These are phyloP conservation scores for Hyaloscypha finlandica DNA, from an alignment of 495 filamentous ascomycete species.

Conservation along the genomic window DNA sequence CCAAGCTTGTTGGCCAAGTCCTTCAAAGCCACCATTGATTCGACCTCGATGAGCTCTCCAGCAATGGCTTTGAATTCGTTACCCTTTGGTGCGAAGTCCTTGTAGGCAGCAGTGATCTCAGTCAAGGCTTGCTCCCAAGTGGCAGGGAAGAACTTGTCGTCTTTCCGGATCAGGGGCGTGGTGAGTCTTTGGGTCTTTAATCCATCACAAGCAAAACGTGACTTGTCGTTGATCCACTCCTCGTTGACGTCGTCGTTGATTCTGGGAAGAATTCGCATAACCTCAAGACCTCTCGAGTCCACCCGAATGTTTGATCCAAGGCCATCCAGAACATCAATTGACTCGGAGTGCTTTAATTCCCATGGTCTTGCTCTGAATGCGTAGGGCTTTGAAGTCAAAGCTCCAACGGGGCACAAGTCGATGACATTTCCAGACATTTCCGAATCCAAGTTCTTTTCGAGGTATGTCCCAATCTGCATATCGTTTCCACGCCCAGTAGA, in stretches of 20 bases:
- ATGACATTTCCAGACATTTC: constrained; percentile 98
- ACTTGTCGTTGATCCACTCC: constrained; percentile 99
- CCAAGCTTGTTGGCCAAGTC: constrained; percentile 93
- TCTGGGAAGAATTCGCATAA: constrained; percentile 90
- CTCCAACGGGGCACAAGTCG: constrained; percentile 96
- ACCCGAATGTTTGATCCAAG: constrained; percentile 93
- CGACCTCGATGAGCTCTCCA: constrained; percentile 85
- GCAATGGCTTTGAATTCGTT: constrained; percentile 97
- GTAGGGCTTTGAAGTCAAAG: constrained; percentile 94
- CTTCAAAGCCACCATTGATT: constrained; percentile 94
- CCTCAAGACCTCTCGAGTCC: constrained; percentile 90
- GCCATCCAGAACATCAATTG: constrained; percentile 90
- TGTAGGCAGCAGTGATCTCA: constrained; percentile 77
- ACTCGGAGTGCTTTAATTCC: constrained; percentile 92
- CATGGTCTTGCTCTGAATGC: constrained; percentile 96
- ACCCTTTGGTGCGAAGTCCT: constrained; percentile 72
- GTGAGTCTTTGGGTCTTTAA: constrained; percentile 92
- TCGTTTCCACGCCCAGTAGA: constrained; percentile 94
- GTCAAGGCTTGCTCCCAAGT: constrained; percentile 93
- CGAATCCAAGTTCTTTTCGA: constrained; percentile 86
- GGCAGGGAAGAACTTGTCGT: constrained; percentile 84
- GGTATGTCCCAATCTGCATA: constrained; percentile 96
- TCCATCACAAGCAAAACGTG: constrained; percentile 95
- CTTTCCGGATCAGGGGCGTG: constrained; percentile 83
- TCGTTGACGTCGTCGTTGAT: constrained; percentile 98